Base-by-base conservation (phyloP, 768 basidiomycete genomes). In the Kwoniella shandongensis region DNA sequence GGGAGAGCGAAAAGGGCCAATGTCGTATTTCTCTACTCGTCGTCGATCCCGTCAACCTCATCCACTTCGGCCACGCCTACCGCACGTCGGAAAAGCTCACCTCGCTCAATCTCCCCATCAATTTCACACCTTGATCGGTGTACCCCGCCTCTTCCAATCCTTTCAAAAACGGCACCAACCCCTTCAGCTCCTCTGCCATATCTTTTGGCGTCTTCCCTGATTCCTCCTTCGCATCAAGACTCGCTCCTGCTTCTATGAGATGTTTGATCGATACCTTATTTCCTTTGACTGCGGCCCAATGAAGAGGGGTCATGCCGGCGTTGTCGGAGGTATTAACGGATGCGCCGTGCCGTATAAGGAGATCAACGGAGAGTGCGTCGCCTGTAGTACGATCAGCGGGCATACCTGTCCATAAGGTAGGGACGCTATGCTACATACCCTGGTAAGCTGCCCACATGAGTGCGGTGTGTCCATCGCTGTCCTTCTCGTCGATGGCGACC, bases 381-480 rank as follows among this genome's bases (percentile, higher is more conserved):
- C 96, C 75, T 76, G 55, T 6, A 23, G 36, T 35, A 17, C 47
- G 6, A 17, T 42, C 22, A 42, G 40, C 8, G 8, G n/a, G 5
- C 17, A 42, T 7, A 17, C 40, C n/a, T 6, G 22, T n/a, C n/a
- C n/a, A n/a, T 18, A 41, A 17, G 8, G 36, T 10, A 22, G n/a
- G 27, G 26, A 27, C 20, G 41, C n/a, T 45, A 17, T 2, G 23
- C 22, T 41, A 8, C 25, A 56, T 45, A 76, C 75, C 96, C 75
- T 99, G 96, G 77, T 98, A 99, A 8, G 91, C 90, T 4, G 96
- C 96, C 96, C 96, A 99, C 90, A 97, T 96, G 47, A 98, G 81
- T 0, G 89, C 82, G 0, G 94, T 96, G 73, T 98, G 96, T 0
- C 96, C 96, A 68, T 90, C 88, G 1, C 86, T 81, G 75, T 99